Percentiles rank a stretch among this genome's conserved stretches.
phyloP scores from a whole-genome alignment of 768 basidiomycete species.

The Kwoniella bestiolae region DNA sequence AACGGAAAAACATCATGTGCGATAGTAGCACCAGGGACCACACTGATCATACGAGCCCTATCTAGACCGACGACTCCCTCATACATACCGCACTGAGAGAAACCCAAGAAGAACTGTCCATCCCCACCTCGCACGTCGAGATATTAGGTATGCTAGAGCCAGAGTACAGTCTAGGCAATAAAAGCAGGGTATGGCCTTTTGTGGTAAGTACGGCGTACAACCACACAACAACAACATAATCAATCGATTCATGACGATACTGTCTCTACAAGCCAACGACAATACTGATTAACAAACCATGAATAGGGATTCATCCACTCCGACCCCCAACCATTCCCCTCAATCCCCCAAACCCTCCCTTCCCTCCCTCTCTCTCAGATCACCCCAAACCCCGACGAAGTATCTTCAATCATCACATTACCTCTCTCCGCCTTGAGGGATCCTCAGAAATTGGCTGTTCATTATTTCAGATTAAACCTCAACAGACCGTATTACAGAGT shows the following conservation, averaged over 20 bases:
- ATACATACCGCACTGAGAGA: conserved; percentile 42
- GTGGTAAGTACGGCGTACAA: conserved; percentile 50
- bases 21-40: too few species aligned
- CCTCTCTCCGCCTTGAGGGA: conserved; percentile 35
- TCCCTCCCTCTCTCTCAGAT: conserved; percentile 35
- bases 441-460: conserved; percentile 23
- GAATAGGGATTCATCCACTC: conserved; percentile 40
- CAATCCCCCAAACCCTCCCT: conserved; percentile 19
- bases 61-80: conserved; percentile 36
- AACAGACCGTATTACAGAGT: conserved; percentile 41
- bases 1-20: too few species aligned
- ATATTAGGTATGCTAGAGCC: conserved; percentile 42
- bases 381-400: conserved; percentile 42
- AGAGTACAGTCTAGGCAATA: conserved; percentile 51
- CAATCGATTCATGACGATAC: too few species aligned
- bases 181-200: conserved; percentile 51
- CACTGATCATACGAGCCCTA: too few species aligned
- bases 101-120: conserved; percentile 41
- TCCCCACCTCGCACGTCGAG: conserved; percentile 39
- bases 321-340: conserved; percentile 7
- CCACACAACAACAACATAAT: too few species aligned
- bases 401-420: conserved; percentile 44
- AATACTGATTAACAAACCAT: too few species aligned
- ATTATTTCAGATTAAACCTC: conserved; percentile 38
- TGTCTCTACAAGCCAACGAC: too few species aligned